Base-by-base conservation (phyloP, 2,329 filamentous ascomycete species). In the Alternaria solani region DNA sequence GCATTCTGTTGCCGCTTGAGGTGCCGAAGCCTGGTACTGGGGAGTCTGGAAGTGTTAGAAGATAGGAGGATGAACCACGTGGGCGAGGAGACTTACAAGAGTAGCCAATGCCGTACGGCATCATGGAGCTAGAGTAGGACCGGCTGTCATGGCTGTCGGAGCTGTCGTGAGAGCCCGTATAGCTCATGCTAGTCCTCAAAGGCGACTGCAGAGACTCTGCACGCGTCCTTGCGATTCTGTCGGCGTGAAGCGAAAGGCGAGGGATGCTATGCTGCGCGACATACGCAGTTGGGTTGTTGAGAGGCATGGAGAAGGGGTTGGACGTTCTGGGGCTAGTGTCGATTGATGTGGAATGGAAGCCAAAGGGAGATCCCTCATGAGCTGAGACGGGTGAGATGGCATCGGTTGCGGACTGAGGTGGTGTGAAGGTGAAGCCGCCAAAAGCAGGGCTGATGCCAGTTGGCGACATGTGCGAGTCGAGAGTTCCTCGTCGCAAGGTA, bases 361-460 rank as follows among this genome's bases (percentile, higher is more conserved):
- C 78, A 64, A 78, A 83, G 4, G 79, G 73, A 11, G 79, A 78
- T 34, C 70, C 74, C 26, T 78, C 80, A 36, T 80, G 79, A 8
- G 75, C 73, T 14, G 82, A 82, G 4, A 77, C 78, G 0, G 82
- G 81, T 5, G 82, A 83, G 11, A 82, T 71, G 6, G 78, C 79
- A 28, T 82, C 81, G n/a, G 81, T 81, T 20, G 80, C 80, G 28
- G 82, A 83, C 42, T 83, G 82, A 7, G 82, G 81, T 46, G 86
- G 84, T 53, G 85, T 85, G 72, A 91, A 91, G 2, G 86, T 86
- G 66, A 92, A 88, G 64, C 84, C 84, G 9, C 88, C 87, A 76
- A 91, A 90, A 0, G 86, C 87, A 26, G 89, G 88, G 63, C 86
- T 91, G 26, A 92, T 82, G 11, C 87, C 87, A 0, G 88, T 87